Conservation (phyloP, 345 rosid genomes). For the Ceriops tagal region DNA sequence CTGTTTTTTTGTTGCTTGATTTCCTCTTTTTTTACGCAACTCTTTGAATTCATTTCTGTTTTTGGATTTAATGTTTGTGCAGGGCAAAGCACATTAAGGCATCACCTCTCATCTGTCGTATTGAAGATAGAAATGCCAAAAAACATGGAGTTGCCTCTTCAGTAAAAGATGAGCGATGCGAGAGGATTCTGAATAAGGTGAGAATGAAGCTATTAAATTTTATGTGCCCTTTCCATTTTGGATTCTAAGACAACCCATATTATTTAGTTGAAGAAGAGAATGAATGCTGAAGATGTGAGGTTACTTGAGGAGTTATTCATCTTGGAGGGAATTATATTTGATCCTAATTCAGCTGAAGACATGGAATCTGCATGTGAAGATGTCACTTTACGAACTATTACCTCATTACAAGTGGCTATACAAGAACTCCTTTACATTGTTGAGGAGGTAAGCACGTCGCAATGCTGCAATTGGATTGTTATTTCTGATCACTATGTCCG, state of each 20-base stretch:
- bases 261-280: conserved; percentile 56
- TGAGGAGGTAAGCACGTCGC: conserved; percentile 42
- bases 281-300: conserved; percentile 53
- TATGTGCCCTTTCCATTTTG: conserved; percentile 1
- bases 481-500: too few relatives aligned
- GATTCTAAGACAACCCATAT: conserved; percentile 14
- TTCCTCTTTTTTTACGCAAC: not conserved
- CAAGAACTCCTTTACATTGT: conserved; percentile 44
- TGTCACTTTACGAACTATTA: conserved; percentile 37
- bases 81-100: conserved; percentile 91
- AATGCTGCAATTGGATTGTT: not conserved
- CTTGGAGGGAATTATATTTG: conserved; percentile 44
- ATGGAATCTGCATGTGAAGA: conserved; percentile 44
- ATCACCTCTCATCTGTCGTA: conserved; percentile 37
- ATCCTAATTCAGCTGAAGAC: conserved; percentile 43
- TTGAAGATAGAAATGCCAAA: conserved; percentile 41
- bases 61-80: conserved; percentile 12
- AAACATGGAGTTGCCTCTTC: conserved; percentile 28
- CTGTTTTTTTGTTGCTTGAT: not conserved
- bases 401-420: conserved; percentile 44
- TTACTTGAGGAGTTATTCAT: conserved; percentile 63
- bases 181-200: conserved; percentile 53
- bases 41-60: not conserved
- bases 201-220: conserved; percentile 10
- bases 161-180: conserved; percentile 42